phyloP scores from a whole-genome alignment of 2,329 filamentous ascomycete genomes.

The Paracorniculantispora psalliotae region DNA sequence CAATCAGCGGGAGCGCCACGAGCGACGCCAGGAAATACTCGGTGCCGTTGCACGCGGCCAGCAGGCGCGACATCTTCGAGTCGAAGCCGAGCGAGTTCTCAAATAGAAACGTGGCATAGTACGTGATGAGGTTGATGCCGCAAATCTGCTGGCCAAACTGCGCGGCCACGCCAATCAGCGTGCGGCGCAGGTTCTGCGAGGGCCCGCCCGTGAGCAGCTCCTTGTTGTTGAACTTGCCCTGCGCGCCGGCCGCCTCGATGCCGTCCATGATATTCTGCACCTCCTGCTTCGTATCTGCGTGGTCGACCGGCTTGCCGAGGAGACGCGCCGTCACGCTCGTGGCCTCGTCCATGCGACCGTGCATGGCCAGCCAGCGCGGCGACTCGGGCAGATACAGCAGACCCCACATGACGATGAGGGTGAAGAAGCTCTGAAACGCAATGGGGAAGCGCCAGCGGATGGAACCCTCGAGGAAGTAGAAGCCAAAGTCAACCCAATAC shows the following conservation, averaged over 20 bases:
- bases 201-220: conserved; percentile 39
- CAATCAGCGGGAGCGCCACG: conserved; percentile 36
- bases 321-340: conserved; percentile 22
- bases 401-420: conserved; percentile 44
- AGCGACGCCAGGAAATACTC: conserved; percentile 37
- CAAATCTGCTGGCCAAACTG: conserved; percentile 46
- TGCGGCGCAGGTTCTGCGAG: conserved; percentile 37
- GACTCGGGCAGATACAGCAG: conserved; percentile 47
- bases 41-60: conserved; percentile 49
- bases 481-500: conserved; percentile 29
- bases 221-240: conserved; percentile 23
- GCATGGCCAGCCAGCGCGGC: conserved; percentile 43
- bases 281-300: conserved; percentile 22
- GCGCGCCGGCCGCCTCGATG: conserved; percentile 25
- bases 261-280: conserved; percentile 41
- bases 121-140: conserved; percentile 45
- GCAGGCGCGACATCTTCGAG: conserved; percentile 44
- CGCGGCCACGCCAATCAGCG: conserved; percentile 40
- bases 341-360: conserved; percentile 27
- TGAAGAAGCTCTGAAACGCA: conserved; percentile 27
- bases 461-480: conserved; percentile 26
- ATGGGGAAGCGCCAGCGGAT: conserved; percentile 31
- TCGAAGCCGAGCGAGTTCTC: conserved; percentile 41
- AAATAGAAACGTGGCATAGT: conserved; percentile 32
- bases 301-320: conserved; percentile 21